Base-by-base conservation (phyloP, 2,329 filamentous ascomycete genomes). In the Claviceps maximensis region DNA sequence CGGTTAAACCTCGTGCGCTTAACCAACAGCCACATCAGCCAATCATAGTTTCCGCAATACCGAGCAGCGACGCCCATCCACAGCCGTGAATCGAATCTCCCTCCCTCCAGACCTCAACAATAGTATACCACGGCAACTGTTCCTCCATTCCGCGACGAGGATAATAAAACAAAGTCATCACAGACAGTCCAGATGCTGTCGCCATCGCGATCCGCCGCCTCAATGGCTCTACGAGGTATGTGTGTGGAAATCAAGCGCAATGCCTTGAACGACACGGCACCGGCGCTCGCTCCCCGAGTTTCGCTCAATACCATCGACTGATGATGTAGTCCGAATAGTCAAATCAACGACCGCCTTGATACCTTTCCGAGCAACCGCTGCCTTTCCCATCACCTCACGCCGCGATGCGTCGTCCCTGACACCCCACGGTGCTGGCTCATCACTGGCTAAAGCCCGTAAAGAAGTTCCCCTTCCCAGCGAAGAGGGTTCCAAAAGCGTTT, bases 401-500 rank as follows among this genome's bases (percentile, higher is more conserved):
- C 77, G 80, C 63, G 84, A 80, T 64, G 84, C 85, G 57, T 76
- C 76, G 51, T 72, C 75, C 57, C 63, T 79, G 53, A 70, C 76
- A 56, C 72, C 77, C 61, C 73, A 79, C 64, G 74, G 73, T 55
- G 74, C 76, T 55, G 72, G 79, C 44, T 66, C 64, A 66, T 67
- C 78, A 71, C 60, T 82, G 65, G 67, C 76, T 71, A 65, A 74
- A 71, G 65, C 73, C 61, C 80, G 82, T 62, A 79, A 78, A 66
- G 85, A 91, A 71, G 86, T 93, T 54, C 83, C 81, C 58, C 75
- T 93, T 55, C 74, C 85, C 58, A 90, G 85, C 69, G 83, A 94
- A 72, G 84, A 89, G 70, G 77, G 77, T 59, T 87, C 84, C 70
- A 88, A 91, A 76, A 83, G 86, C 62, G 80, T 81, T 55, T 75